Conservation (phyloP, 768 basidiomycete species). For the Hypholoma fasciculare region DNA sequence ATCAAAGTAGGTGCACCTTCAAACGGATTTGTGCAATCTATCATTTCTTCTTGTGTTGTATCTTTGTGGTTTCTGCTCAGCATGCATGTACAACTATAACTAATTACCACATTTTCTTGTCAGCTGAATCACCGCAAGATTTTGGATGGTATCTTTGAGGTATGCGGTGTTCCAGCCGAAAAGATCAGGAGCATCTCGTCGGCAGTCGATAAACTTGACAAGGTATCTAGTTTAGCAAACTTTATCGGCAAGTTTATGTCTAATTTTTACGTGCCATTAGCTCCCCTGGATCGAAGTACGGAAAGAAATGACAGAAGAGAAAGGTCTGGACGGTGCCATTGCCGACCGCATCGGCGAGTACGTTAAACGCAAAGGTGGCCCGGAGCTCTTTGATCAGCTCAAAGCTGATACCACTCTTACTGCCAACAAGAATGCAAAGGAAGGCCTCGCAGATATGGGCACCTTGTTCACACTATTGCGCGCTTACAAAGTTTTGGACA, state of each 20-base stretch:
- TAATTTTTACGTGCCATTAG: conserved; percentile 33
- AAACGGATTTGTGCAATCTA: background rate
- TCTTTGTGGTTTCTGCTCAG: too few species aligned
- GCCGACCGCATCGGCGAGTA: conserved; percentile 98
- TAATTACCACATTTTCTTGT: too few species aligned
- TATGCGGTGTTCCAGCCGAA: conserved; percentile 89
- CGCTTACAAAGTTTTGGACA: conserved; percentile 77
- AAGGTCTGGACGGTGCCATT: conserved; percentile 75
- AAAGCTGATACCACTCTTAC: conserved; percentile 62
- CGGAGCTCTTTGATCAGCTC: conserved; percentile 72
- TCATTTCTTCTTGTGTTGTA: too few species aligned
- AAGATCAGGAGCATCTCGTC: conserved; percentile 93
- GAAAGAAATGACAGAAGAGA: conserved; percentile 96
- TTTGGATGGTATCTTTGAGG: conserved; percentile 94
- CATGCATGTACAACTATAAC: too few species aligned
- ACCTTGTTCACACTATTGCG: conserved; percentile 80
- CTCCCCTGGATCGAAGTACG: conserved; percentile 89
- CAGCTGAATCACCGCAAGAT: conserved; percentile 96
- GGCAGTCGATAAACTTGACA: conserved; percentile 98
- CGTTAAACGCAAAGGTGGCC: conserved; percentile 91
- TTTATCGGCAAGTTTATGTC: background rate
- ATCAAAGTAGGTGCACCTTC: conserved; percentile 63
- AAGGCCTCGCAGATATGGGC: conserved; percentile 86
- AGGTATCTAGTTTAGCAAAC: conserved; percentile 44
- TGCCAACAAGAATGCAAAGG: conserved; percentile 72